These are phyloP conservation scores for Penicillium sp. DNA, from an alignment of 2,329 filamentous ascomycete genomes.

Conservation along the genomic window DNA sequence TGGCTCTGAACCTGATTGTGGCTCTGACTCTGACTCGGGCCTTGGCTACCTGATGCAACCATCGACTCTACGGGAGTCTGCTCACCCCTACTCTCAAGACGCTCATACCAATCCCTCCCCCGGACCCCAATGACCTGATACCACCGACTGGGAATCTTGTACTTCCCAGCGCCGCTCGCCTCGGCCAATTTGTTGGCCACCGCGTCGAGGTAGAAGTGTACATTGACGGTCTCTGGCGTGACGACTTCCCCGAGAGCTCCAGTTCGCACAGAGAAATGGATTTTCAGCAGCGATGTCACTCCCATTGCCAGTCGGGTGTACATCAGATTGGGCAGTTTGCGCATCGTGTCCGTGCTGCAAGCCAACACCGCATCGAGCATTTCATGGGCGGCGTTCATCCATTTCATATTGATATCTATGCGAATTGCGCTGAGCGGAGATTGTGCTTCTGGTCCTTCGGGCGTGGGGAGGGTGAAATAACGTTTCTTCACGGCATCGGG, in stretches of 20 bases:
- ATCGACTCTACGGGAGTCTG: conserved; percentile 9
- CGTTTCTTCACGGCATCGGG: conserved; percentile 35
- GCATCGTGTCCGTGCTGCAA: conserved; percentile 36
- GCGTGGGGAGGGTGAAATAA: conserved; percentile 35
- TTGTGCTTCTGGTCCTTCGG: conserved; percentile 20
- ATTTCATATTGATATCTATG: conserved; percentile 40
- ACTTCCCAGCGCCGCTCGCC: conserved; percentile 35
- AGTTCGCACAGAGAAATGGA: conserved; percentile 35
- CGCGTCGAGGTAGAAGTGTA: conserved; percentile 34
- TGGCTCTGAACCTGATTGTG: neutral
- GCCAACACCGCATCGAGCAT: conserved; percentile 34
- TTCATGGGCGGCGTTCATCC: conserved; percentile 39
- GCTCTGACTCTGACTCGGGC: neutral
- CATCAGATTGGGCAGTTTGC: conserved; percentile 35
- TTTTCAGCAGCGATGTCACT: conserved; percentile 36
- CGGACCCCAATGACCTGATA: conserved; percentile 34
- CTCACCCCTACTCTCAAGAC: conserved; percentile 24
- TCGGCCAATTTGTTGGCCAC: conserved; percentile 33
- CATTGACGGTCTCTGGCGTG: conserved; percentile 30
- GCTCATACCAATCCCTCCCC: conserved; percentile 35
- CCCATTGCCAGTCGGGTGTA: conserved; percentile 36
- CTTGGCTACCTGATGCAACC: conserved; percentile 11
- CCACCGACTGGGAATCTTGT: conserved; percentile 37
- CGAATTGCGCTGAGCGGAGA: conserved; percentile 34
- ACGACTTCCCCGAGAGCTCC: conserved; percentile 34